A percentile compares a stretch with the other conserved stretches of the same genome.
Conservation (phyloP, 2,329 filamentous ascomycete genomes). For the Ascochyta viciae-villosae region DNA sequence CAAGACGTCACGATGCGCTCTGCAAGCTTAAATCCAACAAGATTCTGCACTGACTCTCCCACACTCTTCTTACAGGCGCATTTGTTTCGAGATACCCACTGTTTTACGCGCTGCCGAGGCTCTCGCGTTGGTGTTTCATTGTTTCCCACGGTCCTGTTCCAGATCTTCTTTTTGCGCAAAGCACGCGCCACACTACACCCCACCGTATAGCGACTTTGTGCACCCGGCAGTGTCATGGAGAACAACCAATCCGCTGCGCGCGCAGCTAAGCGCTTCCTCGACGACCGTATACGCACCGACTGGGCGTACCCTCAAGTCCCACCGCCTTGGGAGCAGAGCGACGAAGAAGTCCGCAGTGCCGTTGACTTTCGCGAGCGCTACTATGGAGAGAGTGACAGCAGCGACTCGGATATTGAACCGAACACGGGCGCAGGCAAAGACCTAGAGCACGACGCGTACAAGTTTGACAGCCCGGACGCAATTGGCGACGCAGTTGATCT, state of each 20-base stretch:
- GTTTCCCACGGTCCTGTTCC: neutral
- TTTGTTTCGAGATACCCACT: constrained; percentile 14
- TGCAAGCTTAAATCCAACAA: constrained; percentile 16
- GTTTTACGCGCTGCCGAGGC: neutral
- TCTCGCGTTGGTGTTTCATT: neutral
- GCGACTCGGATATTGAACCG: constrained; percentile 30
- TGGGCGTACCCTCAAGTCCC: constrained; percentile 53
- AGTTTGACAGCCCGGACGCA: constrained; percentile 55
- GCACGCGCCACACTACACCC: neutral
- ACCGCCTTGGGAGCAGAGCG: constrained; percentile 42
- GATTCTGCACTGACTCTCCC: constrained; percentile 6
- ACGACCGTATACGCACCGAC: constrained; percentile 53
- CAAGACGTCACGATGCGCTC: constrained; percentile 17
- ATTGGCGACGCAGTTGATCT: constrained; percentile 49
- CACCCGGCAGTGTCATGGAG: constrained; percentile 34
- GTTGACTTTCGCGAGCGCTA: constrained; percentile 53
- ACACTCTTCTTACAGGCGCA: constrained; percentile 9
- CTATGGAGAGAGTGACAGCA: constrained; percentile 47
- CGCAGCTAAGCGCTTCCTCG: constrained; percentile 52
- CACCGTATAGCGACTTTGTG: neutral
- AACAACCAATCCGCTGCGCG: constrained; percentile 53
- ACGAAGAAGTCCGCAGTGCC: constrained; percentile 43
- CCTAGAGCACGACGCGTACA: constrained; percentile 43
- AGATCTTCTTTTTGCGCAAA: neutral
- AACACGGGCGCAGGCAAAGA: constrained; percentile 29